Evolutionary conservation across 805 yeast species (phyloP), one percentile per base, ranked within the genome.

Genomic region (Ogataea thermomethanolica): DNA sequence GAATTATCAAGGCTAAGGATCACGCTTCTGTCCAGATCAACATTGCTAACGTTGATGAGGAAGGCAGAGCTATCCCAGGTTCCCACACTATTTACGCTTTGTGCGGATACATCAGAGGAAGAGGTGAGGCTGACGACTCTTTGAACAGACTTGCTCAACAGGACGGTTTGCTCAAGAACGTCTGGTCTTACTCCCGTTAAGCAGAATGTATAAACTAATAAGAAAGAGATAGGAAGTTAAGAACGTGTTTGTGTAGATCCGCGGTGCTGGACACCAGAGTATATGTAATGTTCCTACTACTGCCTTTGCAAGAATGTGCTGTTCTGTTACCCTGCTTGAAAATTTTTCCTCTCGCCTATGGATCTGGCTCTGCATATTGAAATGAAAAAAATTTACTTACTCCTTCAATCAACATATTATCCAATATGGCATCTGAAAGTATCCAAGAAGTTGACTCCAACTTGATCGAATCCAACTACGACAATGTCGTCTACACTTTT

Each of bases 111-210:
- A 84, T 93, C 73, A 90, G 99, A 83, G 78, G 90, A 69, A 86
- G 95, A 79, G 99, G 98, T 78, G 99, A 93, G 81, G 87, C 96
- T 68, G 99, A 93, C 67, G 99, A 93, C 78, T 88, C 96, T 57
- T 75, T 93, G 70, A 93, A 93, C 96, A 89, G 99, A 81, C 85
- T 93, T 69, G 95, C 98, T 62, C 97, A 93, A 80, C 84, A 82
- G 69, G 98, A 93, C 71, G 98, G 98, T 79, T 79, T 93, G 71
- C 79, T 93, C 74, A 86, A 86, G 81, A 90, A 89, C 77, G 93
- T 84, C 78, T 84, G 93, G 91, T 71, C 87, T 68, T 84, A 84
- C 85, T 84, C 93, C 76, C 91, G 93, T 82, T 85, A 84, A 79
- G 65, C 41, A 33, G 37, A 34, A 26, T 41, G 45, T 37, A 41